Percentiles rank a stretch among this genome's conserved stretches.
These are phyloP conservation scores for Trichoderma lentiforme DNA, from an alignment of 2,329 filamentous ascomycete genomes.

Conservation along the genomic window DNA sequence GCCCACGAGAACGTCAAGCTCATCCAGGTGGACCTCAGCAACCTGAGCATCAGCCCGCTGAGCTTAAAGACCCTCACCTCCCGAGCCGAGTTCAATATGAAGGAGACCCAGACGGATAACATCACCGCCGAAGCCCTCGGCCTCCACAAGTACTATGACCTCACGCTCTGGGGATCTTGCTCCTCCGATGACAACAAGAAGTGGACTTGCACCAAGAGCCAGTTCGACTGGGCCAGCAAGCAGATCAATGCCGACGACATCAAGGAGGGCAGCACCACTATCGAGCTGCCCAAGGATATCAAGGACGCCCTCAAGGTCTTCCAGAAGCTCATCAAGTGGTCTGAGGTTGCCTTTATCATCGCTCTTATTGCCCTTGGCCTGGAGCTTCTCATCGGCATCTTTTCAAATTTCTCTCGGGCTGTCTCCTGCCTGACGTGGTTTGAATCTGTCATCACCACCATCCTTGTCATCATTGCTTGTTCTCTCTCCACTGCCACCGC, in stretches of 20 bases:
- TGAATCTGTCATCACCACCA: conserved; percentile 60
- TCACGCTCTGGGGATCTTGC: conserved; percentile 89
- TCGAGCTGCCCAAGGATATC: conserved; percentile 66
- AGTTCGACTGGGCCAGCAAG: conserved; percentile 74
- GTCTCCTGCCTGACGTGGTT: conserved; percentile 81
- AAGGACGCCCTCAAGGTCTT: conserved; percentile 69
- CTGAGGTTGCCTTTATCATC: conserved; percentile 75
- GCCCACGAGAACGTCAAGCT: conserved; percentile 55
- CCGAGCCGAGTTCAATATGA: conserved; percentile 20
- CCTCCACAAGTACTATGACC: conserved; percentile 73
- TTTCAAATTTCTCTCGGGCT: conserved; percentile 77
- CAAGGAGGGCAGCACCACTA: conserved; percentile 46
- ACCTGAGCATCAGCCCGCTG: conserved; percentile 44
- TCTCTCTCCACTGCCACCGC: conserved; percentile 73
- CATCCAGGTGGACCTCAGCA: conserved; percentile 59
- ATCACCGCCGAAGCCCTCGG: conserved; percentile 57
- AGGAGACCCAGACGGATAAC: conserved; percentile 37
- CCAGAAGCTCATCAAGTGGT: conserved; percentile 72
- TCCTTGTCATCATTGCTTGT: conserved; percentile 59
- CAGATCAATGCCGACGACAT: conserved; percentile 60
- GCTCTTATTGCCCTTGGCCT: conserved; percentile 66
- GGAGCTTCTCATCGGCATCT: conserved; percentile 74
- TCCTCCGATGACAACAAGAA: conserved; percentile 51
- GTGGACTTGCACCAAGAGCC: conserved; percentile 65
- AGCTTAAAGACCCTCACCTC: conserved; percentile 22